Evolutionary conservation across 495 filamentous ascomycete genomes (phyloP).

Genomic region (Bacidia rubella): DNA sequence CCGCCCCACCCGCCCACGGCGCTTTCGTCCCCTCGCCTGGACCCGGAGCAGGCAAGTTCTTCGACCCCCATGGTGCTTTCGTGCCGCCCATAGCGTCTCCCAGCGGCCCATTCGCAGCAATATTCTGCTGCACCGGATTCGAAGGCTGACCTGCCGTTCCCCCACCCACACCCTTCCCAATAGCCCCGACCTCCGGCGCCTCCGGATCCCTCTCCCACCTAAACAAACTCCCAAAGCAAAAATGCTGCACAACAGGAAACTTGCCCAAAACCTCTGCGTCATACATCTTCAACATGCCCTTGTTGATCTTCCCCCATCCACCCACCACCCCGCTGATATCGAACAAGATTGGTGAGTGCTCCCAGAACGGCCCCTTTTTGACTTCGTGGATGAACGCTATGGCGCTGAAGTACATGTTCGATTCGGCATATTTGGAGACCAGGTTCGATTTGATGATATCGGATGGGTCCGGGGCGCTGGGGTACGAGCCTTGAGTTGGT

Average conservation of each 20-base stretch:
- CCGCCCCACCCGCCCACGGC: slow-evolving; percentile 6
- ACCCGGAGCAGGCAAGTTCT: neutral
- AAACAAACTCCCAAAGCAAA: slow-evolving; percentile 66
- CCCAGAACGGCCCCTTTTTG: slow-evolving; percentile 95
- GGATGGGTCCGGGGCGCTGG: slow-evolving; percentile 53
- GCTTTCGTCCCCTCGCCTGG: slow-evolving; percentile 7
- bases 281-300: slow-evolving; percentile 72
- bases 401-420: slow-evolving; percentile 95
- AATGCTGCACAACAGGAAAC: slow-evolving; percentile 60
- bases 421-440: slow-evolving; percentile 54
- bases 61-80: neutral
- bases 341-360: slow-evolving; percentile 88
- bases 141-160: neutral
- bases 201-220: slow-evolving; percentile 62
- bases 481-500: slow-evolving; percentile 62
- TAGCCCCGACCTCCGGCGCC: slow-evolving; percentile 20
- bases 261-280: slow-evolving; percentile 55
- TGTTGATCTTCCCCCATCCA: slow-evolving; percentile 98
- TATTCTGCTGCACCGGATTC: neutral
- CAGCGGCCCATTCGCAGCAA: neutral
- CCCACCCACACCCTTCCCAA: slow-evolving; percentile 5
- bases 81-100: too few relatives aligned
- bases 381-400: slow-evolving; percentile 97
- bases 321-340: slow-evolving; percentile 83
- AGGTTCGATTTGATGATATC: slow-evolving; percentile 50